phyloP scores from a whole-genome alignment of 371 early-diverging fungal species.

The Apophysomyces variabilis region DNA sequence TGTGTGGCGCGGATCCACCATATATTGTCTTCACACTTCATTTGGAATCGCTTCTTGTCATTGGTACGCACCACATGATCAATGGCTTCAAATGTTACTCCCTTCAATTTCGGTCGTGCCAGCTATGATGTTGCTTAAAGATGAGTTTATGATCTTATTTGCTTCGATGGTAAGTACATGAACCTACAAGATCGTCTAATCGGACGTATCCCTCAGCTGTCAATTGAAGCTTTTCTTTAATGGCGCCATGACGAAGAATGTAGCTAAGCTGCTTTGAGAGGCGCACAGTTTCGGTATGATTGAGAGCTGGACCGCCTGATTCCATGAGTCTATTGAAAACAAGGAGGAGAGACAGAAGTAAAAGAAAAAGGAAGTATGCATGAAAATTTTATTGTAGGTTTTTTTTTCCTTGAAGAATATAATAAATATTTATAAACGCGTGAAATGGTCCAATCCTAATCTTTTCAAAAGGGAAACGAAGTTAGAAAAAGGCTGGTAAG shows the following conservation, averaged over 20 bases:
- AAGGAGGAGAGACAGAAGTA: not conserved
- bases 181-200: slow-evolving; percentile 63
- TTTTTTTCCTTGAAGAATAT: no score
- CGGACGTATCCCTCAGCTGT: slow-evolving; percentile 75
- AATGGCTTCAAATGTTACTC: slow-evolving; percentile 57
- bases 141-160: not conserved
- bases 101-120: slow-evolving; percentile 56
- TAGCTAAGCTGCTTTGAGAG: slow-evolving; percentile 81
- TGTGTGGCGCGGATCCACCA: slow-evolving; percentile 86
- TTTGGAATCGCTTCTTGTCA: slow-evolving; percentile 80
- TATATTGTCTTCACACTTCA: slow-evolving; percentile 39
- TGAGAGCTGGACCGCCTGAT: not conserved
- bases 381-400: no score
- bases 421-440: no score
- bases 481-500: not conserved
- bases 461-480: not conserved
- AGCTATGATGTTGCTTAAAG: slow-evolving; percentile 29
- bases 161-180: not conserved
- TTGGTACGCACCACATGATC: slow-evolving; percentile 68
- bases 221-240: slow-evolving; percentile 73
- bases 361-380: no score
- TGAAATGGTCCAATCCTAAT: not conserved
- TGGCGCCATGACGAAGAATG: slow-evolving; percentile 85
- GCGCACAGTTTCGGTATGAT: slow-evolving; percentile 25
- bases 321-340: not conserved